phyloP scores from a whole-genome alignment of 495 filamentous ascomycete species.

The Tuber calosporum region DNA sequence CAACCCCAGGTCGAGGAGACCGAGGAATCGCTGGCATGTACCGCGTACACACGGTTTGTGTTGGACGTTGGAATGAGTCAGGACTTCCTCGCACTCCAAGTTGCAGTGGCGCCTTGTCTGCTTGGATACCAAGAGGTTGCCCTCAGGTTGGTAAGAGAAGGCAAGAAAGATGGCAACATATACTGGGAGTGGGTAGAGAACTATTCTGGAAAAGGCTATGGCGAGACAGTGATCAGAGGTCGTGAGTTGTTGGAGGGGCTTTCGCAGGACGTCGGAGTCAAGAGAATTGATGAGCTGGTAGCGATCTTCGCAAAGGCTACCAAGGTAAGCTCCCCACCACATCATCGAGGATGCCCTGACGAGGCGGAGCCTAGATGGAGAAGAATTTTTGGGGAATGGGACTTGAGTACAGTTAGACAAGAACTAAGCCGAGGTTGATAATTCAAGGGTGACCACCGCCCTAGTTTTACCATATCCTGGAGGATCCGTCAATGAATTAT shows the following conservation, averaged over 20 bases:
- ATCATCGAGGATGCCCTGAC: not conserved
- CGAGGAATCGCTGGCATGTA: constrained; percentile 61
- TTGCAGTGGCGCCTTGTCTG: constrained; percentile 76
- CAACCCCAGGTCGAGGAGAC: constrained; percentile 63
- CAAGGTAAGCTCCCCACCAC: constrained; percentile 49
- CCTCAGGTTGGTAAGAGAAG: constrained; percentile 52
- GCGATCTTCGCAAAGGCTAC: constrained; percentile 78
- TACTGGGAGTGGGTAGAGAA: constrained; percentile 89
- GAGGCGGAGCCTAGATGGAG: not conserved
- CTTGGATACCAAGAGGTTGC: constrained; percentile 80
- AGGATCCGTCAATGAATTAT: too few relatives aligned
- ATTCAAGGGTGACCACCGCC: not conserved
- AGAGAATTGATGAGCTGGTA: constrained; percentile 70
- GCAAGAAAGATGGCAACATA: constrained; percentile 60
- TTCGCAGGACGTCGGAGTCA: constrained; percentile 13
- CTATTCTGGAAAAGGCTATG: constrained; percentile 72
- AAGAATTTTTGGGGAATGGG: not conserved
- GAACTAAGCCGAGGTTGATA: not conserved
- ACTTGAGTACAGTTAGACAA: not conserved
- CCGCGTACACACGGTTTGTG: constrained; percentile 66
- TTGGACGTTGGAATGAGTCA: constrained; percentile 81
- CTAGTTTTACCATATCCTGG: not conserved
- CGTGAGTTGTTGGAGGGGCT: constrained; percentile 50
- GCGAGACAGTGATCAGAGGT: constrained; percentile 58
- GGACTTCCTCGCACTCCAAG: constrained; percentile 74